Evolutionary conservation across 148 eudicot species (phyloP).

Genomic region (Chenopodium suecicum): DNA sequence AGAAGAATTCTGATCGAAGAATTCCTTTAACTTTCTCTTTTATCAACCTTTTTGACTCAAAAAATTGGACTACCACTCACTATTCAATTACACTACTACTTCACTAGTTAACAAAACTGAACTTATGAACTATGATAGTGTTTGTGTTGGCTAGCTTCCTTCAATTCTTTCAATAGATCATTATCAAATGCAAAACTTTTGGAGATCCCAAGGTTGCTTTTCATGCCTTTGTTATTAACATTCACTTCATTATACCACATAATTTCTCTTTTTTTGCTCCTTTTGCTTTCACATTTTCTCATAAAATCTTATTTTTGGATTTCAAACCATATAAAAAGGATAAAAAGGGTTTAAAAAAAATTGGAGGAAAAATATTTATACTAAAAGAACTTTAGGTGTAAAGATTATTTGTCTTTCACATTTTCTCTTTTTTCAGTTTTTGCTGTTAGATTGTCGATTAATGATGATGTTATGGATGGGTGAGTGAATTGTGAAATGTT

Average conservation of each 20-base stretch:
- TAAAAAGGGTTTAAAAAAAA: neutral
- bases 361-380: neutral
- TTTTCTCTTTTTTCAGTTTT: neutral
- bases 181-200: slow-evolving; percentile 19
- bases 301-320: slow-evolving; percentile 12
- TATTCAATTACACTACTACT: neutral
- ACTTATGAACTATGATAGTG: too few relatives aligned
- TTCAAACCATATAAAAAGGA: slow-evolving; percentile 11
- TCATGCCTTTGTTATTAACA: neutral
- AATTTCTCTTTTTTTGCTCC: too few relatives aligned
- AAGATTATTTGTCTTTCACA: slow-evolving; percentile 17
- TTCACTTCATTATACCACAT: neutral
- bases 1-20: neutral
- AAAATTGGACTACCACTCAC: slow-evolving; percentile 1
- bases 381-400: neutral
- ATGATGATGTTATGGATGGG: neutral
- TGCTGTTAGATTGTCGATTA: slow-evolving; percentile 1
- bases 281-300: slow-evolving; percentile 20
- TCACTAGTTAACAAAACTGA: neutral
- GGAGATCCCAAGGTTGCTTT: slow-evolving; percentile 34
- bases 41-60: neutral
- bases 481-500: neutral
- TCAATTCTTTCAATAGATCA: neutral
- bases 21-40: neutral
- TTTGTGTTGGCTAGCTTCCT: neutral